phyloP scores from a whole-genome alignment of 306 rosid genomes.

The Boehmeria nivea region DNA sequence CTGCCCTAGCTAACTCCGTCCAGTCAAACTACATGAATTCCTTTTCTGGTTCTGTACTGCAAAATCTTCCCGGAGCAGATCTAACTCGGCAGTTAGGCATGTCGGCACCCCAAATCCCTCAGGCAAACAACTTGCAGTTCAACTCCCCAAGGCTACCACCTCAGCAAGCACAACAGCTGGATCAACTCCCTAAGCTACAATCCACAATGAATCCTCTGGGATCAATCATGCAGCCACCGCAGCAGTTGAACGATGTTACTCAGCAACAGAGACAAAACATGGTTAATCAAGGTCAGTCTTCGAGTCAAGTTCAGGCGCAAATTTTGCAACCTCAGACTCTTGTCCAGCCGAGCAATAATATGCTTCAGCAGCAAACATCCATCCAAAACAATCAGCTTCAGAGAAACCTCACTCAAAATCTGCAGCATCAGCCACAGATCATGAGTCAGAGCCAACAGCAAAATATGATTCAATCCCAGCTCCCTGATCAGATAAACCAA shows the following conservation, averaged over 20 bases:
- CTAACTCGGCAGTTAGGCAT: slow-evolving; percentile 66
- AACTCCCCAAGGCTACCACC: slow-evolving; percentile 48
- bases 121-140: slow-evolving; percentile 52
- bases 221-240: slow-evolving; percentile 47
- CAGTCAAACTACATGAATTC: slow-evolving; percentile 67
- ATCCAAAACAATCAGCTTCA: slow-evolving; percentile 59
- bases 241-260: slow-evolving; percentile 50
- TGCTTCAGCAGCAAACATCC: slow-evolving; percentile 60
- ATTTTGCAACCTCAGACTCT: slow-evolving; percentile 62
- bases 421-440: slow-evolving; percentile 51
- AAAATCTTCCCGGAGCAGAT: slow-evolving; percentile 64
- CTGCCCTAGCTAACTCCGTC: slow-evolving; percentile 53
- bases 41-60: slow-evolving; percentile 55
- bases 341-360: no score
- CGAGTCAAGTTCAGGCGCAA: slow-evolving; percentile 62
- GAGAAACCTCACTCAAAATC: slow-evolving; percentile 55
- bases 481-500: slow-evolving; percentile 58
- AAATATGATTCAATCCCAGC: slow-evolving; percentile 39
- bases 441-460: slow-evolving; percentile 60
- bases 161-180: slow-evolving; percentile 70
- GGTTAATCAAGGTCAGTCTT: slow-evolving; percentile 51
- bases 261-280: slow-evolving; percentile 50
- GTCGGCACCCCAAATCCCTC: slow-evolving; percentile 57
- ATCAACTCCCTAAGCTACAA: slow-evolving; percentile 58
- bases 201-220: slow-evolving; percentile 44